Evolutionary conservation across 495 filamentous ascomycete genomes (phyloP).

Genomic region (Annulohypoxylon stygium): DNA sequence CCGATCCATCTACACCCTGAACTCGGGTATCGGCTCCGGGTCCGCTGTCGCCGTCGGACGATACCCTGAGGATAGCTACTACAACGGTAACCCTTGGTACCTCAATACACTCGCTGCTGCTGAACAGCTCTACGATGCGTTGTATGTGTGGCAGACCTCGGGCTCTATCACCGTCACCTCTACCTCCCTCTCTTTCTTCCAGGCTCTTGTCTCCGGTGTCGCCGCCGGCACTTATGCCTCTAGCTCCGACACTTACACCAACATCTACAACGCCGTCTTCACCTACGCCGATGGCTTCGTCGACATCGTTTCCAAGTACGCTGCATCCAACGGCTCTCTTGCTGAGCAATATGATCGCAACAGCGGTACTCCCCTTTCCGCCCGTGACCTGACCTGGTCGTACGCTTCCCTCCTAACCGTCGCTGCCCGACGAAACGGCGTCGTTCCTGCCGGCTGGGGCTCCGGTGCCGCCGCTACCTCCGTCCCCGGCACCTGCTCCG

Average conservation of each 20-base stretch:
- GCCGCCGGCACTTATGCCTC: conserved; percentile 65
- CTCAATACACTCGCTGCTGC: conserved; percentile 73
- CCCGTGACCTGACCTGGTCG: conserved; percentile 75
- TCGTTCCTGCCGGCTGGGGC: conserved; percentile 68
- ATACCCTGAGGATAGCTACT: conserved; percentile 77
- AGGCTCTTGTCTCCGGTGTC: conserved; percentile 62
- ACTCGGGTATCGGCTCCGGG: conserved; percentile 62
- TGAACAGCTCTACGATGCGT: conserved; percentile 74
- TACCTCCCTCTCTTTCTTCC: conserved; percentile 70
- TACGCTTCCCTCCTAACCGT: conserved; percentile 74
- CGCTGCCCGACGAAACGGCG: conserved; percentile 60
- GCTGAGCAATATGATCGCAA: conserved; percentile 71
- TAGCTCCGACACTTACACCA: conserved; percentile 60
- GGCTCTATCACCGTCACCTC: conserved; percentile 66
- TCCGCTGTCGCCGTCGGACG: conserved; percentile 73
- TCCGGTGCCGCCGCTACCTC: conserved; percentile 56
- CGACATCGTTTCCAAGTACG: conserved; percentile 65
- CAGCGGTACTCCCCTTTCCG: conserved; percentile 66
- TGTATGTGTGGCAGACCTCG: conserved; percentile 69
- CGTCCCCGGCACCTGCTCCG: conserved; percentile 67
- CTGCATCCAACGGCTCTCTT: conserved; percentile 64
- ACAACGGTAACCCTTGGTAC: conserved; percentile 77
- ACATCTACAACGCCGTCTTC: conserved; percentile 66
- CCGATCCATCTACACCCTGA: conserved; percentile 70
- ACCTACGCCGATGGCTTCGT: conserved; percentile 76